phyloP scores from a whole-genome alignment of 1,139 yeast genomes.

The Lodderomyces pseudojiufengensis region DNA sequence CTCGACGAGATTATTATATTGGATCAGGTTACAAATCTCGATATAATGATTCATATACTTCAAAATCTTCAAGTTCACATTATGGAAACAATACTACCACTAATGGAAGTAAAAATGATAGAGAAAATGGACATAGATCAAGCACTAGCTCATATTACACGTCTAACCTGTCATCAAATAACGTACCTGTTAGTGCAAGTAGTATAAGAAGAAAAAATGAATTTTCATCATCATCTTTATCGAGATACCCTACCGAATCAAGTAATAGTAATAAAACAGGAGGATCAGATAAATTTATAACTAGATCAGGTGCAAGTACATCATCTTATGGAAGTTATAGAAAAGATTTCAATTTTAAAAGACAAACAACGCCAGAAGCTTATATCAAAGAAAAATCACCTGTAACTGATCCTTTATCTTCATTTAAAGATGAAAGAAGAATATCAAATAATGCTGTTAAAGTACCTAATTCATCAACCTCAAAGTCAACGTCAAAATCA shows the following conservation, averaged over 20 bases:
- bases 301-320: conserved; percentile 4
- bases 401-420: not conserved
- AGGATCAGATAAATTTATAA: conserved; percentile 8
- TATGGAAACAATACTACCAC: not conserved
- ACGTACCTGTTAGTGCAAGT: no score
- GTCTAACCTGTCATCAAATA: not conserved
- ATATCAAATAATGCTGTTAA: conserved; percentile 1
- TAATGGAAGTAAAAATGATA: conserved; percentile 1
- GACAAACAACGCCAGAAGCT: no score
- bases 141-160: conserved; percentile 5
- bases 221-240: conserved; percentile 10
- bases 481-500: conserved; percentile 3
- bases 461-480: not conserved
- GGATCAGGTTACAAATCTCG: conserved; percentile 14
- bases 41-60: conserved; percentile 8
- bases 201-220: not conserved
- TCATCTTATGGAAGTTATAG: conserved; percentile 2
- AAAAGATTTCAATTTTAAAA: no score
- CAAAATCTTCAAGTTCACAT: conserved; percentile 3
- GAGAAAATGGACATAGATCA: not conserved
- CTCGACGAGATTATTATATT: conserved; percentile 15
- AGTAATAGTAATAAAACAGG: no score
- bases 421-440: conserved; percentile 9
- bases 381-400: not conserved
- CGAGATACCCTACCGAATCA: conserved; percentile 7